Base-by-base conservation (phyloP, 2,329 filamentous ascomycete genomes). In the Botrytis hyacinthi region DNA sequence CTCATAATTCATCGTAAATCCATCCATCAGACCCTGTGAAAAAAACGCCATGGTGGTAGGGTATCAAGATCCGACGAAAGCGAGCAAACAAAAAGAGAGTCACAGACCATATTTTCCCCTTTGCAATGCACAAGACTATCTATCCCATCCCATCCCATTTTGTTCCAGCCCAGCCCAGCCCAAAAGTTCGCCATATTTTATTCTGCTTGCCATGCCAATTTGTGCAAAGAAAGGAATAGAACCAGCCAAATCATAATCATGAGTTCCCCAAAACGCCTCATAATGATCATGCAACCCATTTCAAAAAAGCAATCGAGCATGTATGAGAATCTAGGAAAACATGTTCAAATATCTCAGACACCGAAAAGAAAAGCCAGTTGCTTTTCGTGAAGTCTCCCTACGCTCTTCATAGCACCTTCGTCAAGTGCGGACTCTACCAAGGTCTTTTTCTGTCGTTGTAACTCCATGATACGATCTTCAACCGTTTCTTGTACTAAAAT, bases 361-460 rank as follows among this genome's bases (percentile, higher is more conserved):
- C 78, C 78, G 51, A 81, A 81, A 2, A 81, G 73, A 73, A 77
- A 81, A 18, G 76, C 76, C 26, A 81, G 74, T 68, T 80, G 76
- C 14, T 54, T 63, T n/a, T 74, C 73, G 59, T 75, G 78, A 29
- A 97, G 85, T 59, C 92, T 86, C 12, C 89, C 89, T 70, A 97
- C 85, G 74, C 86, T 88, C 79, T 88, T 88, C 48, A 87, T 87
- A 57, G 90, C 91, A 40, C 88, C 87, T 82, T 97, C 93, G 78
- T 96, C 93, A 35, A 98, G 86, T 1, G 94, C 95, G 16, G 89
- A 87, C 75, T 93, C 90, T 54, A 97, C 93, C 54, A 97, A 84
- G 61, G 88, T 86, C 35, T 92, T 88, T 84, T 97, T 98, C 81
- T 89, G 86, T 70, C 95, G 88, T 80, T 97, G 94, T 26, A 97